These are phyloP conservation scores for Lentinula guzmanii DNA, from an alignment of 768 basidiomycete species.

Conservation along the genomic window DNA sequence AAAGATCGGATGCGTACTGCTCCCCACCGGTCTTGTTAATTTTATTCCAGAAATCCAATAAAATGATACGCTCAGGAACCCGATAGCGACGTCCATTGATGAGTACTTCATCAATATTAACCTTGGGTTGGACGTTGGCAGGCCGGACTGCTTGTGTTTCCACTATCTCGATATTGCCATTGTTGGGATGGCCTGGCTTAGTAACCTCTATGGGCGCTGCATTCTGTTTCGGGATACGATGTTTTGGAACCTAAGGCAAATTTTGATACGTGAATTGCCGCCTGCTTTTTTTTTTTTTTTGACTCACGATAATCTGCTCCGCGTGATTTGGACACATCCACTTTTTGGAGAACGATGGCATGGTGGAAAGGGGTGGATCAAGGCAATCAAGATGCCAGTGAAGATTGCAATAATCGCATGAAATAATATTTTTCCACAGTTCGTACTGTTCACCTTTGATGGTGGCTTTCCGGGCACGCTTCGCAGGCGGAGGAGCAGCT, in stretches of 20 bases:
- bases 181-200: slow-evolving; percentile 73
- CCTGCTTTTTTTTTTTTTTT: background rate
- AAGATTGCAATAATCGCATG: slow-evolving; percentile 91
- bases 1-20: slow-evolving; percentile 17
- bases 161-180: slow-evolving; percentile 87
- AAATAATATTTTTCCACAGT: slow-evolving; percentile 71
- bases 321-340: slow-evolving; percentile 99
- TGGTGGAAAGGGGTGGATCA: slow-evolving; percentile 78
- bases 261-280: slow-evolving; percentile 1
- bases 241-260: slow-evolving; percentile 62
- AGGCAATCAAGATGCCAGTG: slow-evolving; percentile 98
- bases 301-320: slow-evolving; percentile 76
- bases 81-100: slow-evolving; percentile 89
- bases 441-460: slow-evolving; percentile 40
- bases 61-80: slow-evolving; percentile 86
- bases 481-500: slow-evolving; percentile 46
- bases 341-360: slow-evolving; percentile 85
- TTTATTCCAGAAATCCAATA: slow-evolving; percentile 95
- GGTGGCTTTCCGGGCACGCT: slow-evolving; percentile 47
- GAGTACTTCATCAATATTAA: slow-evolving; percentile 73
- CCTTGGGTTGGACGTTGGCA: slow-evolving; percentile 30
- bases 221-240: slow-evolving; percentile 71
- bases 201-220: slow-evolving; percentile 66
- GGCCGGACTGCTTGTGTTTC: slow-evolving; percentile 41
- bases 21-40: slow-evolving; percentile 41